Evolutionary conservation across 129 eudicot species (phyloP), one percentile per base, ranked within the genome.

Genomic region (Artemisia argyi): DNA sequence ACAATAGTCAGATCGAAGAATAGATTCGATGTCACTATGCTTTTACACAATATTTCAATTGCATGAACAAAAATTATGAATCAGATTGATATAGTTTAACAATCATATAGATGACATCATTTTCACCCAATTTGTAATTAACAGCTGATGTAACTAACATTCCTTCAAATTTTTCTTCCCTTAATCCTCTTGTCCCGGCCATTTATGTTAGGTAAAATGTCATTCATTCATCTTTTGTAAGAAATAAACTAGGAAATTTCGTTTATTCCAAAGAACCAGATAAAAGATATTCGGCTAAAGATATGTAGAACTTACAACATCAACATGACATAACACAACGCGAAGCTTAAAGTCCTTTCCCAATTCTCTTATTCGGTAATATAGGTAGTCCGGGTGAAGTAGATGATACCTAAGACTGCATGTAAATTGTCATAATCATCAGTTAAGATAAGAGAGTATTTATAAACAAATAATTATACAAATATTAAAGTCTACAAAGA

Each of bases 331-430:
- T 68, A 94, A 80, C 26, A 94, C 94, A 73, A 94, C 89, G 39
- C 94, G 91, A 61, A 94, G 96, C 85, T 85, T 90, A 83, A 80
- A 90, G 71, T 86, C 86, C 74, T 88, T 90, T 82, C 82, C 97
- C 86, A 94, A 78, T 79, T 94, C 99, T 73, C 96, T 78, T 65
- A 94, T 94, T 54, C 99, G 86, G 71, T 72, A 90, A 79, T 94
- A 94, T n/a, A 94, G 83, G 79, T 94, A 94, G 68, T 94, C 99
- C 64, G 99, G 97, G 79, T 94, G 99, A 83, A 94, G 96, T 72
- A 94, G 85, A 76, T 94, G 97, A 81, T 94, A 94, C 67, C 99
- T 83, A 61, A 94, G 92, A 77, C 97, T 90, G 86, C 83, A 84
- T 69, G 18, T 16, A 55, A 76, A 55, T 76, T 11, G 35, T 64